Evolutionary conservation across 306 rosid species (phyloP).

Genomic region (Prunus mongolica): DNA sequence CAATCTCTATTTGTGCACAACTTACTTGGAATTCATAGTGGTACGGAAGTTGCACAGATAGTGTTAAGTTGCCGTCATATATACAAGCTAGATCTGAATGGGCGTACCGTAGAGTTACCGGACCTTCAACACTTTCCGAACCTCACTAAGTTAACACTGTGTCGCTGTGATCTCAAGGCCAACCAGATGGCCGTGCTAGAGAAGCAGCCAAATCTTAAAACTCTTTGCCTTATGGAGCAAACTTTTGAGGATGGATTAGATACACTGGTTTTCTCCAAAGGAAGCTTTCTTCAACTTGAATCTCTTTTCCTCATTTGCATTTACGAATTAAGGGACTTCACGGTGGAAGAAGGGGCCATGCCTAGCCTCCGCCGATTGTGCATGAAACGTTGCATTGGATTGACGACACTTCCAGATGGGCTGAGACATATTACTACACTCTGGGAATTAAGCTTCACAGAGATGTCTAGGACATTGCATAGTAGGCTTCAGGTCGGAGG

Average conservation of each 20-base stretch:
- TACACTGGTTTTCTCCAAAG: conserved; percentile 22
- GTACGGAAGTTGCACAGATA: not conserved
- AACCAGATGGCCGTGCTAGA: conserved; percentile 44
- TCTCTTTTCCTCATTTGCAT: conserved; percentile 30
- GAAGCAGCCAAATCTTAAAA: conserved; percentile 42
- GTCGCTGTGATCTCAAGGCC: conserved; percentile 32
- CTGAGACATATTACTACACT: conserved; percentile 1
- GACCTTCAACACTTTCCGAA: conserved; percentile 14
- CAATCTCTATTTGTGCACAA: not conserved
- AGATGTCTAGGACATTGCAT: not conserved
- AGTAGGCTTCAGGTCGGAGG: not conserved
- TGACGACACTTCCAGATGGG: conserved; percentile 34
- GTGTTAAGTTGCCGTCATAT: not conserved
- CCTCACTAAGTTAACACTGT: conserved; percentile 39
- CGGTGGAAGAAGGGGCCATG: conserved; percentile 39
- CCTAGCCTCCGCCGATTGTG: conserved; percentile 20
- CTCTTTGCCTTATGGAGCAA: conserved; percentile 14
- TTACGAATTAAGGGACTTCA: conserved; percentile 40
- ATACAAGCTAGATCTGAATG: not conserved
- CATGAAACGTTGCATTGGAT: conserved; percentile 17
- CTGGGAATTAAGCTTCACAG: not conserved
- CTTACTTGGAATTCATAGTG: too few species aligned
- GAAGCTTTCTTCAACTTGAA: conserved; percentile 47
- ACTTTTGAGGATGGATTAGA: conserved; percentile 30
- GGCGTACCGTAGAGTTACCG: conserved; percentile 10